Evolutionary conservation across 257 asterid genomes (phyloP), one percentile per base, ranked within the genome.

Genomic region (Ligustrum vulgare): DNA sequence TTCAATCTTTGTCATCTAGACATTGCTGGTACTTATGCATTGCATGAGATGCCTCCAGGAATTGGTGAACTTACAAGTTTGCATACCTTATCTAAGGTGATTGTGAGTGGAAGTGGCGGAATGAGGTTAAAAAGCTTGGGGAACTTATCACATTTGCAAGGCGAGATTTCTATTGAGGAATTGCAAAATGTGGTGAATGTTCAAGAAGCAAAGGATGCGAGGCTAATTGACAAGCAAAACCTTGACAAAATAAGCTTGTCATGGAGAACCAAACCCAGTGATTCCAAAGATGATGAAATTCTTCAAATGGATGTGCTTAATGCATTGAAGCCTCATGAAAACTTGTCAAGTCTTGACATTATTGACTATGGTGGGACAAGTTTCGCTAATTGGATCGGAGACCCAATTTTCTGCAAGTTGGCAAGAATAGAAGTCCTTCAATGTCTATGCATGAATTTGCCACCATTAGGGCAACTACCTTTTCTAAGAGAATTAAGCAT

Each of bases 1-100:
- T 41, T 65, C 32, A 77, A 41, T 47, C 77, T 82, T 2, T 77
- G 77, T 12, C 82, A 82, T 75, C 82, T 78, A 5, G 76, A 78
- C 45, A 78, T 45, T 69, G 28, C 80, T 10, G 25, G 69, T 51
- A 73, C 80, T 8, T 23, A 20, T 39, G 11, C 16, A 23, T 10
- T 81, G 28, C 43, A 77, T 25, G 78, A 82, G 63, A 74, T 82
- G 82, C 75, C 82, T 34, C 13, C 28, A 51, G 82, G 75, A 49
- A 78, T 75, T 67, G 36, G 60, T 20, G 23, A 11, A 67, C 60
- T 82, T 13, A 82, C 43, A 31, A 41, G 65, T 54, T 54, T 82
- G 11, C 78, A 68, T 77, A 81, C 82, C 1, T 66, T 78, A 49
- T 36, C 72, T 3, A 74, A 75, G 62, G 31, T 82, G 47, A 20